These are phyloP conservation scores for Fusarium humuli DNA, from an alignment of 2,329 filamentous ascomycete species.

Conservation along the genomic window DNA sequence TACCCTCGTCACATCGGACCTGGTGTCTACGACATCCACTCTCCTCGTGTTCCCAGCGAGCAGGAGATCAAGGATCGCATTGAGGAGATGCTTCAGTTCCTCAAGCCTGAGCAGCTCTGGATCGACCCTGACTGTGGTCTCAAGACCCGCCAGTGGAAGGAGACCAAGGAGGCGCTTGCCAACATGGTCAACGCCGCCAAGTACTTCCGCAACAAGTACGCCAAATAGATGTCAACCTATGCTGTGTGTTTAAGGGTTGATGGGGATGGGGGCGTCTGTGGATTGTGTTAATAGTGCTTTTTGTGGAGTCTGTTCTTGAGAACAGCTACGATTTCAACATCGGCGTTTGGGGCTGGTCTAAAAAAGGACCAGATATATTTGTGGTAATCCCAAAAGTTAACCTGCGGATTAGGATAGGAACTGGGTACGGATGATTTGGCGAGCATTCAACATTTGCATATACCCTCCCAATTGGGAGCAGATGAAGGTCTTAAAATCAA, in stretches of 20 bases:
- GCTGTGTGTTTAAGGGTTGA: constrained; percentile 34
- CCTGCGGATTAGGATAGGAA: constrained; percentile 50
- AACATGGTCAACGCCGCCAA: constrained; percentile 99
- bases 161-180: constrained; percentile 94
- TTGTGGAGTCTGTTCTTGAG: constrained; percentile 52
- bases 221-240: constrained; percentile 60
- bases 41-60: constrained; percentile 94
- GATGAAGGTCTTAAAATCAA: constrained; percentile 47
- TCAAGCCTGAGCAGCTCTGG: constrained; percentile 99
- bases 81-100: constrained; percentile 96
- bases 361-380: constrained; percentile 52
- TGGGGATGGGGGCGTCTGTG: constrained; percentile 38
- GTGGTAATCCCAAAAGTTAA: constrained; percentile 54
- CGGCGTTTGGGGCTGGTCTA: constrained; percentile 61
- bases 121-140: constrained; percentile 99
- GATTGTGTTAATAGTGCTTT: constrained; percentile 49
- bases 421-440: constrained; percentile 49
- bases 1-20: constrained; percentile 99
- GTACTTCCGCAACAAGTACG: constrained; percentile 91
- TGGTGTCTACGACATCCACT: constrained; percentile 99
- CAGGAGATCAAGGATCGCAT: constrained; percentile 98
- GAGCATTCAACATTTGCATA: constrained; percentile 58
- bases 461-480: constrained; percentile 51
- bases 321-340: constrained; percentile 69
- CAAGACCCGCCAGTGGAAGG: constrained; percentile 98